A percentile compares a stretch with the other conserved stretches of the same genome.
Evolutionary conservation across 176 grass and related monocot genomes (phyloP).

Genomic region (Hsuehochloa calcarea): DNA sequence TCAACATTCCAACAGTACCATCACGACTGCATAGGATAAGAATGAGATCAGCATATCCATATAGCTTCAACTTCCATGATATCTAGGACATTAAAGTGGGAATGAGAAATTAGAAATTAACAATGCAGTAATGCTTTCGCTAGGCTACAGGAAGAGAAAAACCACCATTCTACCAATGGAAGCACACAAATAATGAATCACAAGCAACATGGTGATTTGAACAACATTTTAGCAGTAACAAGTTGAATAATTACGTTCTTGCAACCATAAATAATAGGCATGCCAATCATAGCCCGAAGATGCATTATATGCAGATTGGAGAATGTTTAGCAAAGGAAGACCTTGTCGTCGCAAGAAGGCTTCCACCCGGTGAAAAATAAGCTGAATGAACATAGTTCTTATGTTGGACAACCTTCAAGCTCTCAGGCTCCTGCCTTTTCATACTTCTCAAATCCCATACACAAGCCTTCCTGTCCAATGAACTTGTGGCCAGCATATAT

Average conservation of each 20-base stretch:
- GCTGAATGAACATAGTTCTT: slow-evolving; percentile 44
- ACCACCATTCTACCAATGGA: not conserved
- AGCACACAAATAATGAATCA: not conserved
- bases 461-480: slow-evolving; percentile 41
- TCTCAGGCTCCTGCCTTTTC: slow-evolving; percentile 25
- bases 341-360: slow-evolving; percentile 59
- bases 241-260: too few species aligned
- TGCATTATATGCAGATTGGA: not conserved
- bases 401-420: slow-evolving; percentile 40
- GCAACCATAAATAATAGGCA: too few species aligned
- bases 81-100: too few species aligned
- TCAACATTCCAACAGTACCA: slow-evolving; percentile 27
- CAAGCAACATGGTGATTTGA: too few species aligned
- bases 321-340: slow-evolving; percentile 5
- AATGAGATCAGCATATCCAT: not conserved
- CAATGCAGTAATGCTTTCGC: not conserved
- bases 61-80: not conserved
- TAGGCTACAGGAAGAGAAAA: not conserved
- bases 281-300: too few species aligned
- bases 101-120: too few species aligned
- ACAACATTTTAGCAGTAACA: too few species aligned
- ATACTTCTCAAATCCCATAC: slow-evolving; percentile 68
- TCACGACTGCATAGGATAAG: slow-evolving; percentile 19
- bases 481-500: slow-evolving; percentile 64
- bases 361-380: slow-evolving; percentile 67